Percentiles rank a stretch among this genome's conserved stretches.
Conservation (phyloP, 768 basidiomycete species). For the Collybia nuda region DNA sequence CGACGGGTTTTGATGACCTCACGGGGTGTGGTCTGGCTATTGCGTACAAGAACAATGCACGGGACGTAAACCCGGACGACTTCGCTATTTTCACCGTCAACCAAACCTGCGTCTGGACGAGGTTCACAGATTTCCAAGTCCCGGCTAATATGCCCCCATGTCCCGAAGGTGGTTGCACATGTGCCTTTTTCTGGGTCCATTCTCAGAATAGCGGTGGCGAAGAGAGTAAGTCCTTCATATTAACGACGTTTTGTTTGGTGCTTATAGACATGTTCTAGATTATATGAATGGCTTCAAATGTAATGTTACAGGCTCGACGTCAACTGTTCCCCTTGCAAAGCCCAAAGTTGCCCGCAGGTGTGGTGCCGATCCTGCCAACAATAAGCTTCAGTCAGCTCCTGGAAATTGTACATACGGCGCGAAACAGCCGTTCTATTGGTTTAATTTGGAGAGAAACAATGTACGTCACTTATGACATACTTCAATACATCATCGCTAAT, state of each 20-base stretch:
- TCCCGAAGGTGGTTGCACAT: conserved; percentile 60
- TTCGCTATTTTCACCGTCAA: conserved; percentile 76
- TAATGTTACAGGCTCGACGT: conserved; percentile 53
- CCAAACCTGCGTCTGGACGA: conserved; percentile 71
- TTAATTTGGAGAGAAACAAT: conserved; percentile 60
- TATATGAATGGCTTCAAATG: conserved; percentile 81
- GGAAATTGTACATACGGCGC: conserved; percentile 75
- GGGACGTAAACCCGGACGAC: conserved; percentile 59
- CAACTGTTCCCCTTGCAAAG: conserved; percentile 49
- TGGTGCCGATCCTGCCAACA: conserved; percentile 52
- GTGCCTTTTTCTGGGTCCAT: conserved; percentile 78
- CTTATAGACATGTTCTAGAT: conserved; percentile 29
- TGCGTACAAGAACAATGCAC: conserved; percentile 67
- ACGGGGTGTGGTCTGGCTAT: conserved; percentile 72
- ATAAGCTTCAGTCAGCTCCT: conserved; percentile 39
- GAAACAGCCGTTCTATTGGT: conserved; percentile 73
- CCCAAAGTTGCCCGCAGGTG: conserved; percentile 66
- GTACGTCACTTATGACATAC: conserved; percentile 30
- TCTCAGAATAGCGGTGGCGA: conserved; percentile 59
- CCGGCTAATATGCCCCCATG: conserved; percentile 70
- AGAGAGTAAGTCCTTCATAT: conserved; percentile 45
- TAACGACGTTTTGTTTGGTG: background rate
- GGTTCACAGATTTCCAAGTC: conserved; percentile 69
- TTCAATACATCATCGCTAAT: background rate
- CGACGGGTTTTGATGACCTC: conserved; percentile 50